Base-by-base conservation (phyloP, 2,329 filamentous ascomycete genomes). In the Verticillium klebahnii region DNA sequence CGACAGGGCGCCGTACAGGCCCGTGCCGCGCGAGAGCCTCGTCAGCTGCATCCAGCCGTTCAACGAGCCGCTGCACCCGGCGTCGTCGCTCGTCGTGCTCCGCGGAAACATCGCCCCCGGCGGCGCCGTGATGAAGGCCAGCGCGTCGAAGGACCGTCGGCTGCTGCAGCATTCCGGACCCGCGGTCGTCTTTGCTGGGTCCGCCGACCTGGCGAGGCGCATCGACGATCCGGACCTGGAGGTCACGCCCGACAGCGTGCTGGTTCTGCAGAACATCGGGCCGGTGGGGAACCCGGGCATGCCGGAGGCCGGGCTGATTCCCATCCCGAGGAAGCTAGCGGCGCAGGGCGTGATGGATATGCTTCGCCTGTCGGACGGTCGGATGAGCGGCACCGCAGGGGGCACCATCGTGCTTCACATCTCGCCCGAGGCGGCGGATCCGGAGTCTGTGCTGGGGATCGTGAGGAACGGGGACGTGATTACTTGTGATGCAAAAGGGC, bases 331-430 rank as follows among this genome's bases (percentile, higher is more conserved):
- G 70, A 92, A 93, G 58, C 87, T 89, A 34, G 92, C 90, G 0
- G 87, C 89, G 0, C 87, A 87, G 1, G 90, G 90, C 9, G 83
- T 97, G 5, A 83, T 80, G 15, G 95, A 97, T 64, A 88, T 97
- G 73, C 86, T 95, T 3, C 81, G 96, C 1, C 83, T 97, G 36
- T 96, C 92, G 0, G 93, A 97, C 69, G 93, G 93, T 0, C 78
- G 93, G 34, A 97, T 97, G 80, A 90, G 85, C 29, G 93, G 93
- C 5, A 95, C 93, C 0, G 90, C 86, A 2, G 93, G 96, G 56
- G 93, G 93, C 0, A 97, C 95, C 61, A 94, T 97, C 66, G 91
- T 95, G 0, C 86, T 95, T 6, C 93, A 97, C 68, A 89, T 97
- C 6, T 88, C 89, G 2, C 93, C 93, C 1, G 93, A 97, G 74